Conservation (phyloP, 1,284 basidiomycete species). For the Ustilago tritici region DNA sequence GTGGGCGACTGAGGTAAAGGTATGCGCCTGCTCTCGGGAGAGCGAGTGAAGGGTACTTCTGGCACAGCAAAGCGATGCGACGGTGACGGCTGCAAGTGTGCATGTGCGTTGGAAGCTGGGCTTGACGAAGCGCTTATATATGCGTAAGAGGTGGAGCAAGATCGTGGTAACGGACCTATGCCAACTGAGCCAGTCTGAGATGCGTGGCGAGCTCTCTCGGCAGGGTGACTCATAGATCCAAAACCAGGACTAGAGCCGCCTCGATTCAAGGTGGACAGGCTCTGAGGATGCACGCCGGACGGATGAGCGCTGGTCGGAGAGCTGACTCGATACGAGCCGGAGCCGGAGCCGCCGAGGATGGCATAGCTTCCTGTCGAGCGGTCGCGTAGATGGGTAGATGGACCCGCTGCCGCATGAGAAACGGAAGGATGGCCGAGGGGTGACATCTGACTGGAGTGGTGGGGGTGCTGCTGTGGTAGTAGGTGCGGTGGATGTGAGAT, state of each 20-base stretch:
- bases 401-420: neutral
- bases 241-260: slow-evolving; percentile 40
- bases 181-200: slow-evolving; percentile 25
- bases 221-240: slow-evolving; percentile 14
- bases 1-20: slow-evolving; percentile 43
- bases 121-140: slow-evolving; percentile 40
- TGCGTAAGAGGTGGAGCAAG: slow-evolving; percentile 27
- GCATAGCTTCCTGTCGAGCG: slow-evolving; percentile 8
- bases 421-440: slow-evolving; percentile 21
- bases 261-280: slow-evolving; percentile 23
- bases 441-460: slow-evolving; percentile 29
- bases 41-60: slow-evolving; percentile 35
- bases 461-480: slow-evolving; percentile 12
- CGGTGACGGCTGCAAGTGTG: slow-evolving; percentile 47
- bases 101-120: slow-evolving; percentile 27
- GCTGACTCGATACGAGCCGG: slow-evolving; percentile 19
- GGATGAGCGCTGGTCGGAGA: slow-evolving; percentile 32
- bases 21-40: slow-evolving; percentile 35
- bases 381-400: slow-evolving; percentile 22
- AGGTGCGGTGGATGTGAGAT: slow-evolving; percentile 28
- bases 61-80: slow-evolving; percentile 52
- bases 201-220: slow-evolving; percentile 24
- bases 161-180: slow-evolving; percentile 21
- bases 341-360: neutral
- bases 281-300: slow-evolving; percentile 21